phyloP scores from a whole-genome alignment of 1,284 basidiomycete genomes.

The Ganoderma boninense region DNA sequence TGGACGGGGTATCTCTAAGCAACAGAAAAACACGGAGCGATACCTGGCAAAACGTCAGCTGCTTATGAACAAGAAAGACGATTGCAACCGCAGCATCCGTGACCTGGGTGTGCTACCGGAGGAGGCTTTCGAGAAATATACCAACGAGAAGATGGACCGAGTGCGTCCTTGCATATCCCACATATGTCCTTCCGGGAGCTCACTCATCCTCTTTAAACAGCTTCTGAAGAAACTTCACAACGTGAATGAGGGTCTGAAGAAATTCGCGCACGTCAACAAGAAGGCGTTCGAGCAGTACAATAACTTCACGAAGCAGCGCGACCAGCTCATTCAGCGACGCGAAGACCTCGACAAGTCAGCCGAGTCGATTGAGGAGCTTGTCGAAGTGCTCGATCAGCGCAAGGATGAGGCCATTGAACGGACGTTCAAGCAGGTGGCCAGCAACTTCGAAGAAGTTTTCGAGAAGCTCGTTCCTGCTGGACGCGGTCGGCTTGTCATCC shows the following conservation, averaged over 20 bases:
- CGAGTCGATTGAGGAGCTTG: conserved; percentile 92
- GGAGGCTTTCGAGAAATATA: conserved; percentile 97
- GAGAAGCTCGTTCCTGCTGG: conserved; percentile 97
- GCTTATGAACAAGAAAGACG: conserved; percentile 85
- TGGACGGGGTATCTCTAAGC: conserved; percentile 82
- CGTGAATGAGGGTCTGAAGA: conserved; percentile 93
- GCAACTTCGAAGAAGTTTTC: conserved; percentile 97
- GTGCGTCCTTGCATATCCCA: conserved; percentile 53
- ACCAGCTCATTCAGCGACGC: conserved; percentile 86
- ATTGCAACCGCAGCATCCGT: conserved; percentile 93
- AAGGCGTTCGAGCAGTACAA: conserved; percentile 99
- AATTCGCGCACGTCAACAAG: conserved; percentile 99
- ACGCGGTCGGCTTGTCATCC: conserved; percentile 90
- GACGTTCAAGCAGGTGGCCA: conserved; percentile 98
- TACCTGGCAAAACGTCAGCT: conserved; percentile 93
- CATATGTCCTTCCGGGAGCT: background rate
- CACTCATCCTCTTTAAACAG: conserved; percentile 49
- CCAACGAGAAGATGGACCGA: conserved; percentile 82
- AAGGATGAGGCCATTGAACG: conserved; percentile 99
- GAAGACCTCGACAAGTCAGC: conserved; percentile 93
- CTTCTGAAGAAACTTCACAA: conserved; percentile 91
- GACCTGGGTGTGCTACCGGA: conserved; percentile 97
- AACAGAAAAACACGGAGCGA: conserved; percentile 95
- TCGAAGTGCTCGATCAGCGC: conserved; percentile 93
- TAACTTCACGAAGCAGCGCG: conserved; percentile 97